These are phyloP conservation scores for Hibiscus trionum DNA, from an alignment of 345 rosid species.

Conservation along the genomic window DNA sequence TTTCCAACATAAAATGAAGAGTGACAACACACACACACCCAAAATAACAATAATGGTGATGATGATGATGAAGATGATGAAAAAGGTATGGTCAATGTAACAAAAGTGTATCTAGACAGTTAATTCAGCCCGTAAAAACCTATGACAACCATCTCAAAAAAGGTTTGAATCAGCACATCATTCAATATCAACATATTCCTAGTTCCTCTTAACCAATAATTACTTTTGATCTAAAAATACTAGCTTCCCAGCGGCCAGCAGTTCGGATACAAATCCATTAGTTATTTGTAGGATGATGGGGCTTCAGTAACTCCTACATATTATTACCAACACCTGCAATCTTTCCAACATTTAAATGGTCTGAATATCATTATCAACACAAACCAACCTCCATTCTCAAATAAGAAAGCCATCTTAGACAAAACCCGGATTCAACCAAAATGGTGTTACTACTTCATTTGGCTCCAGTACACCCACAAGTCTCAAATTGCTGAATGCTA, in stretches of 20 bases:
- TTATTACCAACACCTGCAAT: not conserved
- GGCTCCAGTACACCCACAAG: not conserved
- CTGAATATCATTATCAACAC: too few species aligned
- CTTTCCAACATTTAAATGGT: not conserved
- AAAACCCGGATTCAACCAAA: not conserved
- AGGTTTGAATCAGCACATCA: not conserved
- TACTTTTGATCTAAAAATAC: not conserved
- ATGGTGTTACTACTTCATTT: not conserved
- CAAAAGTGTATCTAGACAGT: not conserved
- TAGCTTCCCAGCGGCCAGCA: not conserved
- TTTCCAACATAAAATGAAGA: not conserved
- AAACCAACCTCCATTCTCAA: not conserved
- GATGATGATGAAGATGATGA: too few species aligned
- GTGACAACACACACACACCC: too few species aligned
- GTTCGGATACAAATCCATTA: not conserved
- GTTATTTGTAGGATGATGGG: not conserved
- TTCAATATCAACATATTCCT: not conserved
- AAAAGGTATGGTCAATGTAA: not conserved
- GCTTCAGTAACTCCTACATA: not conserved
- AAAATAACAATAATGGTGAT: too few species aligned
- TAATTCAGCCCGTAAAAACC: not conserved
- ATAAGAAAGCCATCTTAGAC: not conserved
- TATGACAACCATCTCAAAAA: not conserved
- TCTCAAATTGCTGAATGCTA: not conserved
- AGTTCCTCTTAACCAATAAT: not conserved